A percentile compares a stretch with the other conserved stretches of the same genome.
phyloP scores from a whole-genome alignment of 2,329 filamentous ascomycete genomes.

The Ophiostoma novo-ulmi region DNA sequence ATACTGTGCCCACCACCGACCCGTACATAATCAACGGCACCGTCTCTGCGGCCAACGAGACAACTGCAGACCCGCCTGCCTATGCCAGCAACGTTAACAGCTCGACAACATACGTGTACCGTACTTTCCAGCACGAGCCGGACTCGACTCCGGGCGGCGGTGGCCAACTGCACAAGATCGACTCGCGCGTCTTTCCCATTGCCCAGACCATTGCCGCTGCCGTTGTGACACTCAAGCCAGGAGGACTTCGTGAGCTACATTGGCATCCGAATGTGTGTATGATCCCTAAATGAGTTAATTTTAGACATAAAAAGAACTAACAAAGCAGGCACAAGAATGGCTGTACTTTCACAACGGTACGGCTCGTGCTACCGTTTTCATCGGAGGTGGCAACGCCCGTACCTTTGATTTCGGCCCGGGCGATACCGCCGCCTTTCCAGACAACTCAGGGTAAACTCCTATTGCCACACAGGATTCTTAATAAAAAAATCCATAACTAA shows the following conservation, averaged over 20 bases:
- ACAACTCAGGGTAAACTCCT: background rate
- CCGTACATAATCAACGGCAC: conserved; percentile 60
- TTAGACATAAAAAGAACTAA: conserved; percentile 32
- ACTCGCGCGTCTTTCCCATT: conserved; percentile 62
- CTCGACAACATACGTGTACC: conserved; percentile 49
- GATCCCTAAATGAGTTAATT: too few relatives aligned
- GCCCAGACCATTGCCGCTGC: conserved; percentile 61
- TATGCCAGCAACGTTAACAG: conserved; percentile 18
- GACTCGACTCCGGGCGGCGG: conserved; percentile 24
- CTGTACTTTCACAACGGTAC: conserved; percentile 62
- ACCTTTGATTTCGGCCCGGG: conserved; percentile 64
- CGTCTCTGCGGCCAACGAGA: conserved; percentile 41
- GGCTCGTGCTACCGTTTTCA: conserved; percentile 60
- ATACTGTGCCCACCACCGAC: conserved; percentile 50
- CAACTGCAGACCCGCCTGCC: conserved; percentile 28
- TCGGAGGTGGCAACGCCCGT: conserved; percentile 54
- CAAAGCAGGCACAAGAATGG: conserved; percentile 60
- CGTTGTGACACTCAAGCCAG: conserved; percentile 59
- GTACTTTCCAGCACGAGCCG: conserved; percentile 52
- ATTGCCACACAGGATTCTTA: background rate
- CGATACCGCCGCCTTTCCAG: conserved; percentile 55
- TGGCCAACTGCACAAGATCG: conserved; percentile 58
- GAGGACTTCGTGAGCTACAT: conserved; percentile 26
- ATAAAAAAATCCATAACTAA: background rate
- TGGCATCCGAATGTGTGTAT: background rate